These are phyloP conservation scores for Sclerotinia minor DNA, from an alignment of 2,329 filamentous ascomycete species.

Conservation along the genomic window DNA sequence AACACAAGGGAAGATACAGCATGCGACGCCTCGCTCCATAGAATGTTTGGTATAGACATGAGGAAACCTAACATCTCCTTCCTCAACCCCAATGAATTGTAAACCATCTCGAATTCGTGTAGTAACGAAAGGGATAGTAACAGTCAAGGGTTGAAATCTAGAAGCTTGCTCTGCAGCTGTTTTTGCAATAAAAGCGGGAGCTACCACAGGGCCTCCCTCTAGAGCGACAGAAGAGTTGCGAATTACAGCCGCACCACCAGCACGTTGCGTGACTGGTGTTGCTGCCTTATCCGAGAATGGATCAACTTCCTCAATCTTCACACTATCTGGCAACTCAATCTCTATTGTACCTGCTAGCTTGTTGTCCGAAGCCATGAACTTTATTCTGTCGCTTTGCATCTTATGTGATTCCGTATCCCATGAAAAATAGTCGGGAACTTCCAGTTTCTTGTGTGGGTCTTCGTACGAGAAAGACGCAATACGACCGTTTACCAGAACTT, in stretches of 20 bases:
- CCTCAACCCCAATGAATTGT: constrained; percentile 85
- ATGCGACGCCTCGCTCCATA: constrained; percentile 74
- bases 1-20: constrained; percentile 88
- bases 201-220: constrained; percentile 43
- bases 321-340: constrained; percentile 58
- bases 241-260: constrained; percentile 35
- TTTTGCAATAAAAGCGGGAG: constrained; percentile 39
- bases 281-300: constrained; percentile 52
- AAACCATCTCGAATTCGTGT: constrained; percentile 79
- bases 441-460: constrained; percentile 68
- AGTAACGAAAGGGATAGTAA: constrained; percentile 76
- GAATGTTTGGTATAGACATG: constrained; percentile 89
- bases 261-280: constrained; percentile 47
- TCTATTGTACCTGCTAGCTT: constrained; percentile 57
- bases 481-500: constrained; percentile 52
- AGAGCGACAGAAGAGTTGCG: constrained; percentile 37
- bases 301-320: constrained; percentile 62
- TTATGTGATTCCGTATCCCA: constrained; percentile 74
- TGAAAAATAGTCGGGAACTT: constrained; percentile 60
- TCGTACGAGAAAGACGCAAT: constrained; percentile 41
- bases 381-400: constrained; percentile 67
- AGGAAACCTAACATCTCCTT: constrained; percentile 78
- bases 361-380: constrained; percentile 36
- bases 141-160: constrained; percentile 58
- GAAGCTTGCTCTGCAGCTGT: constrained; percentile 43